Percentiles rank a stretch among this genome's conserved stretches.
phyloP scores from a whole-genome alignment of 768 basidiomycete genomes.

The Exidia glandulosa region DNA sequence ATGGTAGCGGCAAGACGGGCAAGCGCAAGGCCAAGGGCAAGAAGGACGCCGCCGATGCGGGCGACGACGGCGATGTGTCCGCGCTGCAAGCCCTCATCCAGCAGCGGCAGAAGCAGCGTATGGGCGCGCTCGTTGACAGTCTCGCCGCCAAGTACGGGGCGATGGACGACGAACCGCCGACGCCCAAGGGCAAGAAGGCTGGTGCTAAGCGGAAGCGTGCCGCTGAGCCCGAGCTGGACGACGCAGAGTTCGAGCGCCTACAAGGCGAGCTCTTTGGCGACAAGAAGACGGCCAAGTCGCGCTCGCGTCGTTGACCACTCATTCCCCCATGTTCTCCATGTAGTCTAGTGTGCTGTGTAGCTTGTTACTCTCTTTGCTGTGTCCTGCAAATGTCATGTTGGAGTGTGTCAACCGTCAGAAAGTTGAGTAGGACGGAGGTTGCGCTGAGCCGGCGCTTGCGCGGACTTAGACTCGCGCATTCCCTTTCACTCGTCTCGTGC shows the following conservation, averaged over 20 bases:
- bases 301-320: not conserved
- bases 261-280: conserved; percentile 46
- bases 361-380: too few species aligned
- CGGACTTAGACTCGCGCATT: not conserved
- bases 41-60: conserved; percentile 13
- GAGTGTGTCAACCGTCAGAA: too few species aligned
- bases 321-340: too few species aligned
- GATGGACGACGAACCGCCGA: conserved; percentile 35
- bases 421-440: too few species aligned
- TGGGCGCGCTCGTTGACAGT: conserved; percentile 61
- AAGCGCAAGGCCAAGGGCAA: conserved; percentile 45
- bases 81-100: conserved; percentile 72
- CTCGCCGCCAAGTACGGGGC: conserved; percentile 61
- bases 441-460: too few species aligned
- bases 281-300: conserved; percentile 20
- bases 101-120: conserved; percentile 53
- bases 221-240: conserved; percentile 47
- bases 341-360: too few species aligned
- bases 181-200: conserved; percentile 38
- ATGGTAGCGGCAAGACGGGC: conserved; percentile 61
- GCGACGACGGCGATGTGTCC: conserved; percentile 39
- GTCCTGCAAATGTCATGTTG: too few species aligned
- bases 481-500: not conserved
- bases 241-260: conserved; percentile 51
- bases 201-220: conserved; percentile 30